Percentiles rank a stretch among this genome's conserved stretches.
phyloP scores from a whole-genome alignment of 2,329 filamentous ascomycete species.

The Erysiphe pisi region DNA sequence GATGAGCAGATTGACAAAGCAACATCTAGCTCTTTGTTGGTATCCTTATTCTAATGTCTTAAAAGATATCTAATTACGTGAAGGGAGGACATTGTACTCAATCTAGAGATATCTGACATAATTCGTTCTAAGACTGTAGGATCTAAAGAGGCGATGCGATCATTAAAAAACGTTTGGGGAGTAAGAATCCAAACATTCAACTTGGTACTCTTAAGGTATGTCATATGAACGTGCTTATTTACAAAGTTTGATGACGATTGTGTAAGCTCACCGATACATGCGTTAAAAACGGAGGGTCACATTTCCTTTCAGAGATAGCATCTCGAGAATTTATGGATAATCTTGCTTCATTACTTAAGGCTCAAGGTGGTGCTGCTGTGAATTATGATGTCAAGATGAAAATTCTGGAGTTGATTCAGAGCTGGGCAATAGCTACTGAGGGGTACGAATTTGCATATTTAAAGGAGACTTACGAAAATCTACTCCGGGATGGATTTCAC shows the following conservation, averaged over 20 bases:
- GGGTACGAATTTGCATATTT: slow-evolving; percentile 76
- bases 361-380: slow-evolving; percentile 59
- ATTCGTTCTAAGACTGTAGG: slow-evolving; percentile 96
- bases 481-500: slow-evolving; percentile 75
- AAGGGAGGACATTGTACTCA: slow-evolving; percentile 92
- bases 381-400: slow-evolving; percentile 80
- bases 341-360: slow-evolving; percentile 76
- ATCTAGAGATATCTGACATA: slow-evolving; percentile 94
- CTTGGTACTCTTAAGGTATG: slow-evolving; percentile 80
- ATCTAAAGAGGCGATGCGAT: slow-evolving; percentile 96
- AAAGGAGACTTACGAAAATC: slow-evolving; percentile 68
- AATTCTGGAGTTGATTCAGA: slow-evolving; percentile 87
- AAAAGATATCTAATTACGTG: slow-evolving; percentile 32
- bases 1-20: slow-evolving; percentile 97
- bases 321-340: slow-evolving; percentile 99
- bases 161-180: slow-evolving; percentile 86
- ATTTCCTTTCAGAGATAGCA: slow-evolving; percentile 91
- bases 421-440: slow-evolving; percentile 83
- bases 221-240: background rate
- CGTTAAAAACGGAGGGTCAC: slow-evolving; percentile 92
- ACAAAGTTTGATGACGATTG: background rate
- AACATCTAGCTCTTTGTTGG: slow-evolving; percentile 77
- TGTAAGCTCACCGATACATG: slow-evolving; percentile 84
- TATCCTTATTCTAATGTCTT: slow-evolving; percentile 29
- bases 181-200: slow-evolving; percentile 97